Evolutionary conservation across 176 grass and related monocot genomes (phyloP).

Genomic region (Hsuehochloa calcarea): DNA sequence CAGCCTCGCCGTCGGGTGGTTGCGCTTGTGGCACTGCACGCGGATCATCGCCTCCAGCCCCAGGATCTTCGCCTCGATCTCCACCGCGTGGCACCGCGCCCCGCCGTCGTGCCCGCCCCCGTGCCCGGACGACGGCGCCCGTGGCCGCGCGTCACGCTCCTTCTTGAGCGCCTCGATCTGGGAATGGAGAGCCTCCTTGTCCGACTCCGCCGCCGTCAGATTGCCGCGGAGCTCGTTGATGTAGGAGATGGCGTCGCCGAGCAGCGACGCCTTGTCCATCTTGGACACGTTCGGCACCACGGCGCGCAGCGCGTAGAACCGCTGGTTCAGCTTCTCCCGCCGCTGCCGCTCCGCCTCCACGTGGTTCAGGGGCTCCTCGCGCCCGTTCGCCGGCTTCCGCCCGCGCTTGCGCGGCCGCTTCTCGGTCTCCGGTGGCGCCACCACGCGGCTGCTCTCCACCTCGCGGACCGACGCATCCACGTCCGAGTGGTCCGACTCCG

Average conservation of each 20-base stretch:
- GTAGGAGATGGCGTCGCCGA: slow-evolving; percentile 92
- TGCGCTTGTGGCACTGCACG: slow-evolving; percentile 80
- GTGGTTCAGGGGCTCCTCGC: slow-evolving; percentile 94
- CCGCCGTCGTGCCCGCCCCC: slow-evolving; percentile 30
- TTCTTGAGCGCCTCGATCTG: slow-evolving; percentile 72
- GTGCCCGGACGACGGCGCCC: neutral
- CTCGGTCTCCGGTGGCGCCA: slow-evolving; percentile 66
- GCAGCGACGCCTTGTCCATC: slow-evolving; percentile 99
- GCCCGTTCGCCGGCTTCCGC: slow-evolving; percentile 92
- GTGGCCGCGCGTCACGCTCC: slow-evolving; percentile 57
- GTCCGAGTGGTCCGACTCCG: slow-evolving; percentile 91
- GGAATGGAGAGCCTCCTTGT: slow-evolving; percentile 67
- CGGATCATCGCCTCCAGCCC: slow-evolving; percentile 80
- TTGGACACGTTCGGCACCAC: slow-evolving; percentile 98
- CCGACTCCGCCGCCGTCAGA: slow-evolving; percentile 50
- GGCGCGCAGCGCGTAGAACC: slow-evolving; percentile 93
- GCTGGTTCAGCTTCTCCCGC: slow-evolving; percentile 94
- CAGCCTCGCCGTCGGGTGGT: slow-evolving; percentile 74
- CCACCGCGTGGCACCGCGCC: slow-evolving; percentile 61
- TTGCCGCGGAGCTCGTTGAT: slow-evolving; percentile 87
- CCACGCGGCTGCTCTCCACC: slow-evolving; percentile 90
- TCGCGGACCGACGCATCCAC: slow-evolving; percentile 78
- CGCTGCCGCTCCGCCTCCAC: slow-evolving; percentile 96
- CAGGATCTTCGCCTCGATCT: slow-evolving; percentile 87
- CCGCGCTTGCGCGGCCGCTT: slow-evolving; percentile 91